A percentile compares a stretch with the other conserved stretches of the same genome.
phyloP scores from a whole-genome alignment of 495 filamentous ascomycete genomes.

The Penicillium bialowiezense region DNA sequence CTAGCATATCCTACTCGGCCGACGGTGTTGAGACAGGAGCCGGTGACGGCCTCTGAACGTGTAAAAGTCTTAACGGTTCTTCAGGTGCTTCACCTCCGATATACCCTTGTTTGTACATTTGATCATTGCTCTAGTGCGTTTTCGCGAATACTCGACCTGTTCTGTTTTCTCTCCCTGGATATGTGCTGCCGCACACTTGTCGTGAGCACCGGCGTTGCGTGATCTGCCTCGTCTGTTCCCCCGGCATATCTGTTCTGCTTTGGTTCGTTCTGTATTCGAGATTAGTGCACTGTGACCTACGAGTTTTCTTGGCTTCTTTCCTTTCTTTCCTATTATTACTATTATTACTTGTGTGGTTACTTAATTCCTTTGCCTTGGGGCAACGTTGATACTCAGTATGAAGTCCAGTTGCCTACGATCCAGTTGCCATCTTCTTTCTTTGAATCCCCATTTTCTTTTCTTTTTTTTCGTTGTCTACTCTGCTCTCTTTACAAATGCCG shows the following conservation, averaged over 20 bases:
- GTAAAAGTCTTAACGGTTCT: slow-evolving; percentile 35
- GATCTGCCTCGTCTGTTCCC: slow-evolving; percentile 32
- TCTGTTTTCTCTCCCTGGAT: slow-evolving; percentile 30
- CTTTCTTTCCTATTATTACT: slow-evolving; percentile 31
- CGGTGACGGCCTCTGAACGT: slow-evolving; percentile 43
- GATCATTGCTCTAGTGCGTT: slow-evolving; percentile 26
- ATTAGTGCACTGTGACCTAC: slow-evolving; percentile 36
- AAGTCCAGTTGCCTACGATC: slow-evolving; percentile 7
- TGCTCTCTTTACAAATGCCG: slow-evolving; percentile 15
- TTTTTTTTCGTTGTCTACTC: not conserved
- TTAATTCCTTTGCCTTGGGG: slow-evolving; percentile 20
- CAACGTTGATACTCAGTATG: slow-evolving; percentile 12
- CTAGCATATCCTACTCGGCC: slow-evolving; percentile 36
- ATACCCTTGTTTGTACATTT: slow-evolving; percentile 52
- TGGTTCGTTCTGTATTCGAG: slow-evolving; percentile 30
- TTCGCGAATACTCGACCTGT: slow-evolving; percentile 20
- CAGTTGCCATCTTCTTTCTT: slow-evolving; percentile 7
- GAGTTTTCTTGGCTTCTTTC: slow-evolving; percentile 29
- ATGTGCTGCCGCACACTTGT: slow-evolving; percentile 25
- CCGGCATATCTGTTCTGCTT: slow-evolving; percentile 8
- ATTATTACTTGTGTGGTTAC: slow-evolving; percentile 36
- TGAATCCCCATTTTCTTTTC: slow-evolving; percentile 5
- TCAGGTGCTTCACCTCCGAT: slow-evolving; percentile 39
- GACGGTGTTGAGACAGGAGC: slow-evolving; percentile 54
- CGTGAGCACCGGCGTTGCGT: slow-evolving; percentile 45